Percentiles rank a stretch among this genome's conserved stretches.
Conservation (phyloP, 2,329 filamentous ascomycete species). For the Trichoderma citrinoviride region DNA sequence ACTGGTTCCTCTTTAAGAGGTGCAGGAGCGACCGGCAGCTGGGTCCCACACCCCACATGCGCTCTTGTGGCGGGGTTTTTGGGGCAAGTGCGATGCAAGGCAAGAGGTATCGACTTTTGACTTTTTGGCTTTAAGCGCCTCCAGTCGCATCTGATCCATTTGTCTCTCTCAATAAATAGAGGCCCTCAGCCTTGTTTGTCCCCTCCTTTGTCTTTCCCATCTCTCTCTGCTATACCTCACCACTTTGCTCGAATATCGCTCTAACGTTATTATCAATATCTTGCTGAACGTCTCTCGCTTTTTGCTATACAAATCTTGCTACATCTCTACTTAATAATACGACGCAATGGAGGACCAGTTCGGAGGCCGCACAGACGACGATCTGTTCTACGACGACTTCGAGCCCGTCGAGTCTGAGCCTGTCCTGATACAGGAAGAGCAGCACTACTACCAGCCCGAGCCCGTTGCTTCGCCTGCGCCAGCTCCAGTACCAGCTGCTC, state of each 20-base stretch:
- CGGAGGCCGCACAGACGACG: constrained; percentile 59
- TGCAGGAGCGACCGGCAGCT: constrained; percentile 15
- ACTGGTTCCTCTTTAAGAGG: constrained; percentile 8
- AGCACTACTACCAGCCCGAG: constrained; percentile 21
- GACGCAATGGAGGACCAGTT: constrained; percentile 59
- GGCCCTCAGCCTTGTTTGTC: neutral
- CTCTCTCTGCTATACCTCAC: neutral
- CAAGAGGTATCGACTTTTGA: too few relatives aligned
- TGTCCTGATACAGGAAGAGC: constrained; percentile 28
- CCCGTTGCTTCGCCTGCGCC: constrained; percentile 19
- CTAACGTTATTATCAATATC: too few relatives aligned
- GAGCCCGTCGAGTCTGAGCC: constrained; percentile 49
- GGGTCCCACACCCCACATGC: constrained; percentile 20
- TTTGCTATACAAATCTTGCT: neutral
- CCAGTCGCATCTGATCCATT: neutral
- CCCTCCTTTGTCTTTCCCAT: neutral
- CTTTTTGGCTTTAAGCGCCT: constrained; percentile 2
- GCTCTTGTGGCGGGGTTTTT: constrained; percentile 16
- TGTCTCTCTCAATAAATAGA: neutral
- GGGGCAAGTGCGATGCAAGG: too few relatives aligned
- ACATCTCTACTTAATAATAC: neutral
- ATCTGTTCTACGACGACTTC: constrained; percentile 62
- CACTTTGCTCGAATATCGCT: too few relatives aligned
- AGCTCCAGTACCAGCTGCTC: neutral
- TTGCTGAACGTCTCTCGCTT: neutral